phyloP scores from a whole-genome alignment of 2,329 filamentous ascomycete species.

The Byssoonygena ceratinophila region DNA sequence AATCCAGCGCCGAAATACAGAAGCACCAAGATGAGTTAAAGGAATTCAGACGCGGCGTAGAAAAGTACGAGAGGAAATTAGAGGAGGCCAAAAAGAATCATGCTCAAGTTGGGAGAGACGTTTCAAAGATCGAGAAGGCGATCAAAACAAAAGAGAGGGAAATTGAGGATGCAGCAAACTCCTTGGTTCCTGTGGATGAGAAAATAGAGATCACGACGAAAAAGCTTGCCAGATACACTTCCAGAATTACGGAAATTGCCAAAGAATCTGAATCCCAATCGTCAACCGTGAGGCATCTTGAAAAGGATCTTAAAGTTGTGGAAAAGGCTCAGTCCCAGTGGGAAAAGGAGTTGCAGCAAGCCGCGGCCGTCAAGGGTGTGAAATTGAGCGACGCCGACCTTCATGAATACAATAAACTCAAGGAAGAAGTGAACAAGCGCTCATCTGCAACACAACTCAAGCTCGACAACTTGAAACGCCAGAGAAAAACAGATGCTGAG shows the following conservation, averaged over 20 bases:
- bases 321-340: conserved; percentile 82
- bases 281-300: conserved; percentile 57
- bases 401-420: conserved; percentile 77
- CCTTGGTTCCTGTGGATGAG: conserved; percentile 78
- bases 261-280: conserved; percentile 68
- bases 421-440: conserved; percentile 72
- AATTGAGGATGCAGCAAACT: conserved; percentile 76
- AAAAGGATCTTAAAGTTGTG: conserved; percentile 72
- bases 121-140: conserved; percentile 68
- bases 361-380: conserved; percentile 74
- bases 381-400: conserved; percentile 77
- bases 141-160: conserved; percentile 80
- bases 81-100: conserved; percentile 79
- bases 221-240: conserved; percentile 58
- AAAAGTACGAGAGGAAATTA: conserved; percentile 68
- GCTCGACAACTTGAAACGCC: conserved; percentile 74
- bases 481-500: conserved; percentile 83
- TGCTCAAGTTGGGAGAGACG: conserved; percentile 61
- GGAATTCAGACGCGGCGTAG: conserved; percentile 77
- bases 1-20: conserved; percentile 79
- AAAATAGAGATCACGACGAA: conserved; percentile 71
- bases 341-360: conserved; percentile 75
- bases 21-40: conserved; percentile 91
- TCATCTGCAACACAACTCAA: conserved; percentile 71
- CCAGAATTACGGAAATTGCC: conserved; percentile 57